Evolutionary conservation across 495 filamentous ascomycete species (phyloP).

Genomic region (Aspergillus homomorphus): DNA sequence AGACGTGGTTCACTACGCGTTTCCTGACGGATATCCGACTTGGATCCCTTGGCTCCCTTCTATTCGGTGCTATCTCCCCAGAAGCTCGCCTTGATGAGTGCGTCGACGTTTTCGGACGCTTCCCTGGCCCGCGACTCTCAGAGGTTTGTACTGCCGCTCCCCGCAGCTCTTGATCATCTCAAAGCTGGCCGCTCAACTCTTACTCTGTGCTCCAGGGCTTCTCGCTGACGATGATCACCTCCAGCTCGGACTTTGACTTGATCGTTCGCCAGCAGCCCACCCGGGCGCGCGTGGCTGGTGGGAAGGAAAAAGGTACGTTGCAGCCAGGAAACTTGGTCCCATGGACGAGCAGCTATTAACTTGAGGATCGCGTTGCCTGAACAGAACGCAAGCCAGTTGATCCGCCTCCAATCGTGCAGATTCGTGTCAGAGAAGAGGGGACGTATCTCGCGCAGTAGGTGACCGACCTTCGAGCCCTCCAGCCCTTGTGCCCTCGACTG

Average conservation of each 20-base stretch:
- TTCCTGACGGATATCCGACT: slow-evolving; percentile 24
- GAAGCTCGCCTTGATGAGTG: slow-evolving; percentile 48
- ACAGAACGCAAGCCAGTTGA: slow-evolving; percentile 92
- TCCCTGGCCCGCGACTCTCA: slow-evolving; percentile 46
- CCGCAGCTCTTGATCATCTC: slow-evolving; percentile 12
- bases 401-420: slow-evolving; percentile 87
- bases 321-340: slow-evolving; percentile 1
- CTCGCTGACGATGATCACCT: slow-evolving; percentile 44
- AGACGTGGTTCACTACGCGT: slow-evolving; percentile 26
- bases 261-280: slow-evolving; percentile 65
- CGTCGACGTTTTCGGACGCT: slow-evolving; percentile 45
- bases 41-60: slow-evolving; percentile 25
- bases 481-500: not conserved
- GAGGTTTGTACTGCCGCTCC: slow-evolving; percentile 23
- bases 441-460: slow-evolving; percentile 72
- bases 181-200: slow-evolving; percentile 26
- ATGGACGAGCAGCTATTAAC: slow-evolving; percentile 13
- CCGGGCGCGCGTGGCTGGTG: slow-evolving; percentile 64
- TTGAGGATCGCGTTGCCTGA: slow-evolving; percentile 9
- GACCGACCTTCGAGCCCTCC: not conserved
- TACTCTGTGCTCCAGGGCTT: slow-evolving; percentile 29
- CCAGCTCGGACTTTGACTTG: slow-evolving; percentile 59
- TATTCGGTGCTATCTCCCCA: slow-evolving; percentile 12
- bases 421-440: slow-evolving; percentile 62
- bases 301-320: slow-evolving; percentile 65